Evolutionary conservation across 106 monocot genomes (phyloP).

Genomic region (Triglochin maritima): DNA sequence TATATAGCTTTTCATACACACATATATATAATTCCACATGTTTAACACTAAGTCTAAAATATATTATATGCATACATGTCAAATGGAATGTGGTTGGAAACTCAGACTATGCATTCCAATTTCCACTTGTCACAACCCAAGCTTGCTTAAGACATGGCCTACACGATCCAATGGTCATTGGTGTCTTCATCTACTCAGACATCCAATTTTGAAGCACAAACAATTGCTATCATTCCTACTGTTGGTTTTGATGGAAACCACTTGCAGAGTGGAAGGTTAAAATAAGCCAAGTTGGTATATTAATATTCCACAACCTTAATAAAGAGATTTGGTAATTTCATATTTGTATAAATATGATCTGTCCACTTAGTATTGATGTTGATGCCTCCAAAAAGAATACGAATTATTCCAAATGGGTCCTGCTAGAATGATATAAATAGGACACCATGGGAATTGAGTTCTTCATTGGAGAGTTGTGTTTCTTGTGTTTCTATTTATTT

Average conservation of each 20-base stretch:
- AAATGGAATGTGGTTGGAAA: too few species aligned
- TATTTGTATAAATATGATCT: background rate
- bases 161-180: too few species aligned
- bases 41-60: too few species aligned
- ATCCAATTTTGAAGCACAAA: too few species aligned
- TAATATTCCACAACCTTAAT: background rate
- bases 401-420: background rate
- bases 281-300: background rate
- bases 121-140: too few species aligned
- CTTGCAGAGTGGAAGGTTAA: background rate
- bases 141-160: too few species aligned
- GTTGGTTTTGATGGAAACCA: background rate
- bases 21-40: too few species aligned
- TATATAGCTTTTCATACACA: too few species aligned
- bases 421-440: conserved; percentile 4
- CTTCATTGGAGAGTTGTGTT: background rate
- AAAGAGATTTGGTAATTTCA: background rate
- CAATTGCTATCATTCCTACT: background rate
- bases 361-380: background rate
- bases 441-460: background rate
- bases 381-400: background rate
- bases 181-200: too few species aligned
- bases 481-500: background rate
- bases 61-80: too few species aligned
- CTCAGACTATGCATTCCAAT: too few species aligned